Evolutionary conservation across 1,284 basidiomycete species (phyloP).

Genomic region (Trametes pubescens): DNA sequence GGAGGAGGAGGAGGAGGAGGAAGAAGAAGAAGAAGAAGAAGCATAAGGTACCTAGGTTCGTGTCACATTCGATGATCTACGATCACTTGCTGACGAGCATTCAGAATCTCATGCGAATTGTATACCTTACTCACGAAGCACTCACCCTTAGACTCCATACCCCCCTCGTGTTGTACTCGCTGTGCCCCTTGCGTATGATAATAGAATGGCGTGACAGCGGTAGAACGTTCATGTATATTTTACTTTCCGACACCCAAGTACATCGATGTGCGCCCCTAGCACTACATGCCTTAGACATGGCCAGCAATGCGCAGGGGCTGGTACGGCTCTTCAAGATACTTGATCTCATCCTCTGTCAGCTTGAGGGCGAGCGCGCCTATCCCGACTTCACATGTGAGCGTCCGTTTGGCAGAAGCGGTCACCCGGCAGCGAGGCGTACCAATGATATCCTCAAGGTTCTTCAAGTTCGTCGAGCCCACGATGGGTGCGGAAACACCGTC

Average conservation of each 20-base stretch:
- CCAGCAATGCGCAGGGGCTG: constrained; percentile 32
- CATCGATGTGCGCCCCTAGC: background rate
- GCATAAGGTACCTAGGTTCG: background rate
- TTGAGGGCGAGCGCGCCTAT: constrained; percentile 28
- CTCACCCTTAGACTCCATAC: no score
- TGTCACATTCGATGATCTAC: no score
- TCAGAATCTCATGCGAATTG: no score
- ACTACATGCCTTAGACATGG: constrained; percentile 22
- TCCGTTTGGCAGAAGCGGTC: background rate
- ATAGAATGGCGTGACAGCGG: background rate
- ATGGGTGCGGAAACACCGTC: constrained; percentile 46
- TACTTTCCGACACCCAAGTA: background rate
- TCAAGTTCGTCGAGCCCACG: constrained; percentile 46
- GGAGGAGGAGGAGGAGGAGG: no score
- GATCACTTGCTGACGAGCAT: no score
- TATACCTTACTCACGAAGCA: no score
- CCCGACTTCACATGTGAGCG: background rate
- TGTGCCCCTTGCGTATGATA: background rate
- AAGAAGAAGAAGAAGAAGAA: background rate
- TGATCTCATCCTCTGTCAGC: constrained; percentile 33
- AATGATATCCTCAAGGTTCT: constrained; percentile 46
- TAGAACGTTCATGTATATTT: background rate
- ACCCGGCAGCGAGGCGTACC: constrained; percentile 30
- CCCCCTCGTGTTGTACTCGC: background rate
- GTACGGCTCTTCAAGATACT: constrained; percentile 36